Percentiles rank a stretch among this genome's conserved stretches.
These are phyloP conservation scores for Miscanthus lutarioriparius DNA, from an alignment of 176 grass and related monocot species.

Conservation along the genomic window DNA sequence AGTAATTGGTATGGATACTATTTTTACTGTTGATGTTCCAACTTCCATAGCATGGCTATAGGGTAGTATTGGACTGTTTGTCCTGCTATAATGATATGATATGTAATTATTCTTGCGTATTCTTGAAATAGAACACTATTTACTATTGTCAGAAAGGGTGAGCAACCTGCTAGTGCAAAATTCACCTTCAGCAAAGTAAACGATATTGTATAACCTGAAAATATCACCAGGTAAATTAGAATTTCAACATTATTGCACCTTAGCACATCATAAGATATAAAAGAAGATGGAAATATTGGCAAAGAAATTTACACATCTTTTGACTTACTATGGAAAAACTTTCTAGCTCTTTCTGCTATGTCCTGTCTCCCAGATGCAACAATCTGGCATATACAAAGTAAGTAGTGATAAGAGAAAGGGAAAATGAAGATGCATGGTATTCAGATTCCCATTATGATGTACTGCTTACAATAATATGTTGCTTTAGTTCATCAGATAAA, in stretches of 20 bases:
- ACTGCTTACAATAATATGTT: constrained; percentile 72
- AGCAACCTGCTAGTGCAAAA: constrained; percentile 68
- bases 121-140: neutral
- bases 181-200: constrained; percentile 78
- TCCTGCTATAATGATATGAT: neutral
- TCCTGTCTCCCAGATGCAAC: constrained; percentile 76
- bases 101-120: neutral
- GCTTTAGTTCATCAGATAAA: constrained; percentile 61
- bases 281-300: constrained; percentile 17
- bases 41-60: neutral
- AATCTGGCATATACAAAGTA: constrained; percentile 48
- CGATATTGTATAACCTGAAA: constrained; percentile 63
- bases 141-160: constrained; percentile 31
- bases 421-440: neutral
- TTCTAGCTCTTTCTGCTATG: constrained; percentile 40
- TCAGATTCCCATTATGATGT: constrained; percentile 7
- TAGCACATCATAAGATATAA: constrained; percentile 16
- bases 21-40: neutral
- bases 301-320: constrained; percentile 13
- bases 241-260: constrained; percentile 10
- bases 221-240: constrained; percentile 31
- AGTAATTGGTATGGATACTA: neutral
- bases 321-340: constrained; percentile 66
- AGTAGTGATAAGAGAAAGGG: constrained; percentile 23
- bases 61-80: neutral